A percentile compares a stretch with the other conserved stretches of the same genome.
These are phyloP conservation scores for Passalora sequoiae DNA, from an alignment of 2,329 filamentous ascomycete species.

Conservation along the genomic window DNA sequence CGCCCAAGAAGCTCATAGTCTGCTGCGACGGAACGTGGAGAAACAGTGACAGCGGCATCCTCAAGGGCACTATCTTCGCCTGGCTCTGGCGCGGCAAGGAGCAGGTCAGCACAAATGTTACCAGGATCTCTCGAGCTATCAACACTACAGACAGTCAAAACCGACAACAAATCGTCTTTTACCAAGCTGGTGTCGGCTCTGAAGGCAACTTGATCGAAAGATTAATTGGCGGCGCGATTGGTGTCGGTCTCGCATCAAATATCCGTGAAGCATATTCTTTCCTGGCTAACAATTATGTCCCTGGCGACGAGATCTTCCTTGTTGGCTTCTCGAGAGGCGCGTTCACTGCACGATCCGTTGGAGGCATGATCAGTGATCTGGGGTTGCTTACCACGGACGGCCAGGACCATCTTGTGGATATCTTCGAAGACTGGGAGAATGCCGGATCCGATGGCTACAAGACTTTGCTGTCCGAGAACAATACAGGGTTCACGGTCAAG, in stretches of 20 bases:
- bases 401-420: slow-evolving; percentile 29
- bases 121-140: slow-evolving; percentile 33
- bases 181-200: slow-evolving; percentile 35
- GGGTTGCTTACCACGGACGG: slow-evolving; percentile 37
- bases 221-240: slow-evolving; percentile 30
- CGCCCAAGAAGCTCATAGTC: slow-evolving; percentile 23
- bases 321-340: slow-evolving; percentile 45
- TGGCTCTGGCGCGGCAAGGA: slow-evolving; percentile 14
- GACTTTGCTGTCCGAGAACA: slow-evolving; percentile 13
- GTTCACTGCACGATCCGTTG: slow-evolving; percentile 40
- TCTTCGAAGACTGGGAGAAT: slow-evolving; percentile 32
- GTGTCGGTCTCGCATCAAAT: slow-evolving; percentile 38
- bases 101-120: slow-evolving; percentile 33
- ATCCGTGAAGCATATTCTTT: slow-evolving; percentile 60
- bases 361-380: slow-evolving; percentile 41
- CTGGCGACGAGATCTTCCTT: slow-evolving; percentile 36
- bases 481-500: slow-evolving; percentile 16
- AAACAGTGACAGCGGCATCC: slow-evolving; percentile 25
- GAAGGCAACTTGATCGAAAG: slow-evolving; percentile 30
- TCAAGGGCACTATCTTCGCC: slow-evolving; percentile 15
- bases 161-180: slow-evolving; percentile 35
- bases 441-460: slow-evolving; percentile 27
- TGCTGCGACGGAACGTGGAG: slow-evolving; percentile 28
- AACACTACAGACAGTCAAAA: slow-evolving; percentile 27
- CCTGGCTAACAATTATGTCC: slow-evolving; percentile 54